Evolutionary conservation across 768 basidiomycete species (phyloP).

Genomic region (Paxillus rubicundulus): DNA sequence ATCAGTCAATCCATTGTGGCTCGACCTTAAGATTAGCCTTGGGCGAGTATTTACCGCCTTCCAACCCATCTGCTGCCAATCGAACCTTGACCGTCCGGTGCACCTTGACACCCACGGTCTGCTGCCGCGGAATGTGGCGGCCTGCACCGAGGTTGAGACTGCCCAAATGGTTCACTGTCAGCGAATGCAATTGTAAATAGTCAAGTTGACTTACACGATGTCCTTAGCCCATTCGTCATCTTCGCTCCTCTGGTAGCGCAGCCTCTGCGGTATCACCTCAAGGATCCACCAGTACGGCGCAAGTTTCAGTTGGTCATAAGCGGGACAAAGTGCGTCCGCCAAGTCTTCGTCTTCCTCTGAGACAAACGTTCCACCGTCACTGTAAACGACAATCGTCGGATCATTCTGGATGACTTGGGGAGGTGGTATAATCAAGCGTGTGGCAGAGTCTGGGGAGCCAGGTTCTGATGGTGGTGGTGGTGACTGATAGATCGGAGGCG

Average conservation of each 20-base stretch:
- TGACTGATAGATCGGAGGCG: conserved; percentile 35
- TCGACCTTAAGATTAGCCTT: conserved; percentile 36
- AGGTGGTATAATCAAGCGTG: conserved; percentile 6
- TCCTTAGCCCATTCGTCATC: conserved; percentile 13
- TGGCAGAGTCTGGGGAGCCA: conserved; percentile 10
- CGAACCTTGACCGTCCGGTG: conserved; percentile 50
- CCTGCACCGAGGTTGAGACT: conserved; percentile 41
- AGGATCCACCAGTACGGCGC: conserved; percentile 62
- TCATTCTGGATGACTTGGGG: conserved; percentile 17
- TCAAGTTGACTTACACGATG: conserved; percentile 15
- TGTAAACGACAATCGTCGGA: conserved; percentile 15
- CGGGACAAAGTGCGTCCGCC: conserved; percentile 48
- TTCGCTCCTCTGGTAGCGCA: conserved; percentile 26
- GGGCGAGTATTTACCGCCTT: conserved; percentile 38
- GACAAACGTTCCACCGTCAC: conserved; percentile 22
- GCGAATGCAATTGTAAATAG: not conserved
- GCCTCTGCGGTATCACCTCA: conserved; percentile 46
- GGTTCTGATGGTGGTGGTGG: conserved; percentile 12
- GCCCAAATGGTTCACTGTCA: not conserved
- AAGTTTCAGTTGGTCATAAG: conserved; percentile 57
- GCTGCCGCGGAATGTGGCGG: conserved; percentile 41
- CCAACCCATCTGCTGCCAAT: conserved; percentile 46
- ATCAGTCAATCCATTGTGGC: conserved; percentile 41
- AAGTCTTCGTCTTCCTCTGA: conserved; percentile 65
- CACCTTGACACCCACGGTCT: conserved; percentile 35